Percentiles rank a stretch among this genome's conserved stretches.
phyloP scores from a whole-genome alignment of 2,329 filamentous ascomycete species.

The Lojkania enalia region DNA sequence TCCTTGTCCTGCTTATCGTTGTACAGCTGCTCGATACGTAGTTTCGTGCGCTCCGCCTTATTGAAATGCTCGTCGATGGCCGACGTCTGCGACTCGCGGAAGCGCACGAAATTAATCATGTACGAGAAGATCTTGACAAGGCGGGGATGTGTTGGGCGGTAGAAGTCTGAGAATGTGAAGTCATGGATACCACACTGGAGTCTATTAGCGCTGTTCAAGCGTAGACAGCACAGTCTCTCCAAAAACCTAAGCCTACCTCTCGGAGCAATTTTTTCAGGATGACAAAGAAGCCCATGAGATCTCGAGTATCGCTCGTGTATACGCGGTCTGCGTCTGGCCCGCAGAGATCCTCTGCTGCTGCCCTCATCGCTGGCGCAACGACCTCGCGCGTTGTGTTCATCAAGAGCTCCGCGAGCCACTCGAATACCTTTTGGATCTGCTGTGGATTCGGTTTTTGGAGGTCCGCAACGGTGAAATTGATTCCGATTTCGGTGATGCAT shows the following conservation, averaged over 20 bases:
- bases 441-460: constrained; percentile 91
- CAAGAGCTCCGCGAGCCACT: constrained; percentile 93
- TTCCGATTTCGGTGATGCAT: constrained; percentile 96
- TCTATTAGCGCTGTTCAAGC: constrained; percentile 12
- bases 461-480: constrained; percentile 82
- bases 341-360: constrained; percentile 83
- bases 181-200: constrained; percentile 83
- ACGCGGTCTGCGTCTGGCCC: constrained; percentile 78
- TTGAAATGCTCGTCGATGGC: constrained; percentile 95
- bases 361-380: constrained; percentile 92
- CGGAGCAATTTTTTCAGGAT: constrained; percentile 76
- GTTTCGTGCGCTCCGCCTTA: constrained; percentile 82
- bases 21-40: constrained; percentile 83
- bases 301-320: constrained; percentile 82
- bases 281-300: constrained; percentile 94
- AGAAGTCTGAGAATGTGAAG: constrained; percentile 90
- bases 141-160: constrained; percentile 85
- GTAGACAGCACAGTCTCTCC: too few relatives aligned
- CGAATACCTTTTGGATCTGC: constrained; percentile 95
- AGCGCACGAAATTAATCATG: constrained; percentile 97
- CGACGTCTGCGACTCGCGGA: constrained; percentile 86
- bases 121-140: constrained; percentile 96
- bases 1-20: constrained; percentile 87
- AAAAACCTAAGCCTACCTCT: constrained; percentile 53
- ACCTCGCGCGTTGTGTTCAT: constrained; percentile 93